Conservation (phyloP, 768 basidiomycete species). For the Lentinula lateritia region DNA sequence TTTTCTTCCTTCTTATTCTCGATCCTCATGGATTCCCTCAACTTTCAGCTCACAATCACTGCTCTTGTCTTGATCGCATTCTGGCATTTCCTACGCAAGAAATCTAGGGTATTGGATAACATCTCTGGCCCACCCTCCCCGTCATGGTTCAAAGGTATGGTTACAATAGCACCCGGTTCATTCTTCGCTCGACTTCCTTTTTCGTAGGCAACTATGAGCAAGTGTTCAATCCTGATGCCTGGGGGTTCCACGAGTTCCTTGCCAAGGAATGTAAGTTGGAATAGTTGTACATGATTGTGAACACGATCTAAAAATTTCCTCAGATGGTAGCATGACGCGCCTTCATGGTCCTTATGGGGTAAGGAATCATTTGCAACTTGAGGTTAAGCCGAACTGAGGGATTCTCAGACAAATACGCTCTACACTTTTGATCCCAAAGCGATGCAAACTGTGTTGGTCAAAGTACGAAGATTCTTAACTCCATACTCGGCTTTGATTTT, state of each 20-base stretch:
- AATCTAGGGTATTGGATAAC: neutral
- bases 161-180: neutral
- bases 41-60: neutral
- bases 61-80: neutral
- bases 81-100: neutral
- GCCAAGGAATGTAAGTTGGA: slow-evolving; percentile 1
- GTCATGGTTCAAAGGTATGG: neutral
- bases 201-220: neutral
- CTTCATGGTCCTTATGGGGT: slow-evolving; percentile 1
- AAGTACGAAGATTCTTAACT: neutral
- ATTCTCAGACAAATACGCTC: neutral
- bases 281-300: neutral
- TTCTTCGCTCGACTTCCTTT: neutral
- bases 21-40: neutral
- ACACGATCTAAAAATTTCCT: neutral
- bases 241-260: neutral
- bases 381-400: too few species aligned
- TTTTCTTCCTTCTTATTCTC: neutral
- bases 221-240: neutral
- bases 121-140: neutral
- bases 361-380: neutral
- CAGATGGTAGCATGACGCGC: neutral
- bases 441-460: slow-evolving; percentile 1
- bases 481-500: neutral
- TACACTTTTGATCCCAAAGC: slow-evolving; percentile 3